phyloP scores from a whole-genome alignment of 345 rosid genomes.

The Murraya koenigii region DNA sequence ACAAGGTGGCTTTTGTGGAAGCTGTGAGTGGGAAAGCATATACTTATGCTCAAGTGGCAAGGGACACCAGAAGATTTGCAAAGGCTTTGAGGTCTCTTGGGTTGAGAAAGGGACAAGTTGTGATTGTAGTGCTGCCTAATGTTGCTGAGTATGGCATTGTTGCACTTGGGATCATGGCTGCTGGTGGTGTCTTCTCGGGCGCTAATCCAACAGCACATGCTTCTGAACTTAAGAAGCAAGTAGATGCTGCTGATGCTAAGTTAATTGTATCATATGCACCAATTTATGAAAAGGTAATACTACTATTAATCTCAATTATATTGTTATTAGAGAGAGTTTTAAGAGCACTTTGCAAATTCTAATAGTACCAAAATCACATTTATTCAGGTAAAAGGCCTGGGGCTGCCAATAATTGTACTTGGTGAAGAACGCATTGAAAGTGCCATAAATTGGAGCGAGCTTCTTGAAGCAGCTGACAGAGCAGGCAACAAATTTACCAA shows the following conservation, averaged over 20 bases:
- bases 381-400: conserved; percentile 57
- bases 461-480: conserved; percentile 75
- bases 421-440: conserved; percentile 50
- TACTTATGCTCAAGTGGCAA: conserved; percentile 63
- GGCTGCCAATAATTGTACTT: conserved; percentile 53
- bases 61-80: conserved; percentile 67
- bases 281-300: conserved; percentile 60
- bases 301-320: not conserved
- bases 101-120: conserved; percentile 75
- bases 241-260: conserved; percentile 75
- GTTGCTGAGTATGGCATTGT: conserved; percentile 82
- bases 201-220: conserved; percentile 77
- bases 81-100: conserved; percentile 81
- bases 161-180: conserved; percentile 86
- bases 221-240: conserved; percentile 81
- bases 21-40: conserved; percentile 66
- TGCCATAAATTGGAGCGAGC: conserved; percentile 65
- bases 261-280: conserved; percentile 63
- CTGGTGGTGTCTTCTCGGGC: conserved; percentile 88
- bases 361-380: not conserved
- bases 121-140: conserved; percentile 83
- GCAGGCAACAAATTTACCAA: conserved; percentile 25
- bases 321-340: not conserved
- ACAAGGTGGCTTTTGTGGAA: conserved; percentile 83
- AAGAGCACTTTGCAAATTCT: not conserved